Evolutionary conservation across 1,284 basidiomycete species (phyloP).

Genomic region (Tilletia setariae): DNA sequence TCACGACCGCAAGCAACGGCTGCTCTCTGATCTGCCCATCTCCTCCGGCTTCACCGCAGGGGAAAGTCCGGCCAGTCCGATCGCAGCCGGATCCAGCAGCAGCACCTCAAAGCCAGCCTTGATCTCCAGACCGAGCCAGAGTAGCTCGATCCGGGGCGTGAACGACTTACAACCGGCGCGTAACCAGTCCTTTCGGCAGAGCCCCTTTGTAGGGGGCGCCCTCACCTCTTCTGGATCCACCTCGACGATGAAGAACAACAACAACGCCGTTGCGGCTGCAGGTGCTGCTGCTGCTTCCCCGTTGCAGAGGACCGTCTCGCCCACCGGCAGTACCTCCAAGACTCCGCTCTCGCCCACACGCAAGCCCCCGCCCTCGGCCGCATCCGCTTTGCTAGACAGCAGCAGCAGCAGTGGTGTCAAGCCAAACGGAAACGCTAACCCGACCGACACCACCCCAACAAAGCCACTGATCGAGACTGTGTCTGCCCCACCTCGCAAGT

Average conservation of each 20-base stretch:
- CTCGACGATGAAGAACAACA: background rate
- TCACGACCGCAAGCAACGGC: slow-evolving; percentile 35
- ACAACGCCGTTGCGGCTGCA: background rate
- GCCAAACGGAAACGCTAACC: background rate
- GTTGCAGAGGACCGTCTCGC: background rate
- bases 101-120: background rate
- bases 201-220: slow-evolving; percentile 22
- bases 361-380: slow-evolving; percentile 7
- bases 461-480: background rate
- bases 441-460: background rate
- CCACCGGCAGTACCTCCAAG: background rate
- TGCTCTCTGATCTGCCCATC: slow-evolving; percentile 20
- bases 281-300: background rate
- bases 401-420: background rate
- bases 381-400: background rate
- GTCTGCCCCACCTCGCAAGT: slow-evolving; percentile 9
- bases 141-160: slow-evolving; percentile 3
- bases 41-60: background rate
- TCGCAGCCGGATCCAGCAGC: background rate
- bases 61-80: background rate
- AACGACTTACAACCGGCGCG: slow-evolving; percentile 20
- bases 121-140: slow-evolving; percentile 14
- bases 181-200: slow-evolving; percentile 35
- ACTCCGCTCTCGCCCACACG: background rate
- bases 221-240: background rate